Evolutionary conservation across 106 monocot species (phyloP).

Genomic region (Platanthera zijinensis): DNA sequence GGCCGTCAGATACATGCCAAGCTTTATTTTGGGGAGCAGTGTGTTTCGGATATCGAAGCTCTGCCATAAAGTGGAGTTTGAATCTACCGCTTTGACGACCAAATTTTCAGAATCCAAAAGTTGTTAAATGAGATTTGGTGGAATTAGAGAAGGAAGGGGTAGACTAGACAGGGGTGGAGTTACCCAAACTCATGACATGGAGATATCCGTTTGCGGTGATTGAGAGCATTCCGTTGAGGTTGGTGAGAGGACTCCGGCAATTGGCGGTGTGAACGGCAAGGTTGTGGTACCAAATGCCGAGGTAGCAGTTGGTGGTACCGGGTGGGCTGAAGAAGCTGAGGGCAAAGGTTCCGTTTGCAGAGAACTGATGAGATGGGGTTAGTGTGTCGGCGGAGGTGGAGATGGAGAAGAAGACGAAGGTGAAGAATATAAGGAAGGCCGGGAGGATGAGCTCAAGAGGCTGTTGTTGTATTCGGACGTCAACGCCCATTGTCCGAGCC

Average conservation of each 20-base stretch:
- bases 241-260: constrained; percentile 13
- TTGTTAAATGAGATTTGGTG: constrained; percentile 7
- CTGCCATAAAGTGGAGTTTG: constrained; percentile 26
- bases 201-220: constrained; percentile 13
- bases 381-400: constrained; percentile 14
- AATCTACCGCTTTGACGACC: not conserved
- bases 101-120: constrained; percentile 47
- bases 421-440: not conserved
- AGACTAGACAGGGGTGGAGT: constrained; percentile 10
- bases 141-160: not conserved
- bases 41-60: constrained; percentile 67
- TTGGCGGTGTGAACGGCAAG: constrained; percentile 26
- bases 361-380: constrained; percentile 14
- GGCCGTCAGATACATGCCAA: constrained; percentile 23
- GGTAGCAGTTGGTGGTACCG: constrained; percentile 21
- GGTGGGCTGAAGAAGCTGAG: constrained; percentile 52
- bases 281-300: constrained; percentile 45
- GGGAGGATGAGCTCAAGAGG: not conserved
- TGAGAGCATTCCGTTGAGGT: not conserved
- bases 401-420: not conserved
- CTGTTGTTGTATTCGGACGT: too few relatives aligned
- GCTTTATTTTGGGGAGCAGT: constrained; percentile 41
- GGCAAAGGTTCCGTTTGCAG: constrained; percentile 19
- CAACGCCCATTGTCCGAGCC: too few relatives aligned
- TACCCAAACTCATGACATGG: constrained; percentile 5